A percentile compares a stretch with the other conserved stretches of the same genome.
These are phyloP conservation scores for Citrus mangshanensis DNA, from an alignment of 345 rosid genomes.

Conservation along the genomic window DNA sequence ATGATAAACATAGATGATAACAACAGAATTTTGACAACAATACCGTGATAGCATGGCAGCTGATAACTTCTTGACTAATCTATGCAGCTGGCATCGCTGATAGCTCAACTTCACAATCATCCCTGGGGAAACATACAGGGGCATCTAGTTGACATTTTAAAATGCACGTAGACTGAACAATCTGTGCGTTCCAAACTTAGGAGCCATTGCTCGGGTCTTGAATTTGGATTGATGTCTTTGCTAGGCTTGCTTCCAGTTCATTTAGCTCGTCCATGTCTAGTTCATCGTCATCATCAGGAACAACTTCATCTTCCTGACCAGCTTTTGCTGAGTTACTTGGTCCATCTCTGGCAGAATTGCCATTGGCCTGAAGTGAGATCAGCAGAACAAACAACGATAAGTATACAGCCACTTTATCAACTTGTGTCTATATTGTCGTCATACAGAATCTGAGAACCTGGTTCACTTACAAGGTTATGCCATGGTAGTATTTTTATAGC, in stretches of 20 bases:
- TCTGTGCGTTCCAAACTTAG: constrained; percentile 7
- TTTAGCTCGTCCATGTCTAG: constrained; percentile 76
- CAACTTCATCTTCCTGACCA: constrained; percentile 17
- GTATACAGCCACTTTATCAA: not conserved
- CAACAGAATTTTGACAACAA: not conserved
- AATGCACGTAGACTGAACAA: constrained; percentile 25
- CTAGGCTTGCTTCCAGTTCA: constrained; percentile 73
- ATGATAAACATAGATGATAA: not conserved
- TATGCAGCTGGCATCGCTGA: not conserved
- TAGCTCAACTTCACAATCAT: not conserved
- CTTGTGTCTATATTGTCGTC: not conserved
- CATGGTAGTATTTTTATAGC: not conserved
- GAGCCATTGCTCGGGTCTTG: constrained; percentile 31
- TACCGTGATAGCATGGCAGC: not conserved
- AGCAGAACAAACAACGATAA: not conserved
- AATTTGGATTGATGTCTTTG: constrained; percentile 62
- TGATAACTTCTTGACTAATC: not conserved
- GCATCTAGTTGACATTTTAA: constrained; percentile 15
- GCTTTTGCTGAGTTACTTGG: constrained; percentile 26
- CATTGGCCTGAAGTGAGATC: constrained; percentile 24
- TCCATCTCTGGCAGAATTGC: constrained; percentile 26
- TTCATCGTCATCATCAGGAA: constrained; percentile 39
- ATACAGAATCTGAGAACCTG: not conserved
- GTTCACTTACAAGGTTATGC: not conserved
- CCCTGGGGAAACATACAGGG: not conserved